A percentile compares a stretch with the other conserved stretches of the same genome.
These are phyloP conservation scores for Croton laevigatus DNA, from an alignment of 441 rosid species.

Conservation along the genomic window DNA sequence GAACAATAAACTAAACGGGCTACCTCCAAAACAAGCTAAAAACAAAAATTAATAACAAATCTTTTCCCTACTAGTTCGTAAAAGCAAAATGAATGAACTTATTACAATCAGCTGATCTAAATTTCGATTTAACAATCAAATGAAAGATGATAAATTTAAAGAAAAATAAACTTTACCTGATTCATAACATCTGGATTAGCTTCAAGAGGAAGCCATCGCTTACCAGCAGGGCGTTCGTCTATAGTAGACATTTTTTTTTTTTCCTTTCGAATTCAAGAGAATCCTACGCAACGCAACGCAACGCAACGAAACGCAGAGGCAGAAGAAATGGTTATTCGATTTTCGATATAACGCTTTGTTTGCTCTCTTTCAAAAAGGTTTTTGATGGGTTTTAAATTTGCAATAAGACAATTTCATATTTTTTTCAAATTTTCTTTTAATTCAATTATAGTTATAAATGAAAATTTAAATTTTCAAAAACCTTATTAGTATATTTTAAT, in stretches of 20 bases:
- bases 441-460: no score
- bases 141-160: background rate
- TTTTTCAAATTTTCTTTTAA: no score
- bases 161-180: constrained; percentile 45
- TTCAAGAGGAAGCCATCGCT: constrained; percentile 97
- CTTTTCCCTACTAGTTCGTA: background rate
- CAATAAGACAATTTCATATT: no score
- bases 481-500: no score
- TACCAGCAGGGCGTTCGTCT: constrained; percentile 49
- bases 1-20: background rate
- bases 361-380: constrained; percentile 7
- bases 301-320: no score
- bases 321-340: background rate
- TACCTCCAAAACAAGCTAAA: background rate
- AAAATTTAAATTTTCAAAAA: no score
- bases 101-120: background rate
- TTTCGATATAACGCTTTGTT: background rate
- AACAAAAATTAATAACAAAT: background rate
- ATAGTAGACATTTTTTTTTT: constrained; percentile 33
- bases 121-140: background rate
- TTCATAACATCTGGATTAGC: constrained; percentile 95
- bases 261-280: background rate
- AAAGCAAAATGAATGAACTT: background rate
- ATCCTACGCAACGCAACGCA: no score
- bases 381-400: constrained; percentile 3